Evolutionary conservation across 352 stramenopile species (phyloP), one percentile per base, ranked within the genome.

Genomic region (Globisporangium rhizosaccharum): DNA sequence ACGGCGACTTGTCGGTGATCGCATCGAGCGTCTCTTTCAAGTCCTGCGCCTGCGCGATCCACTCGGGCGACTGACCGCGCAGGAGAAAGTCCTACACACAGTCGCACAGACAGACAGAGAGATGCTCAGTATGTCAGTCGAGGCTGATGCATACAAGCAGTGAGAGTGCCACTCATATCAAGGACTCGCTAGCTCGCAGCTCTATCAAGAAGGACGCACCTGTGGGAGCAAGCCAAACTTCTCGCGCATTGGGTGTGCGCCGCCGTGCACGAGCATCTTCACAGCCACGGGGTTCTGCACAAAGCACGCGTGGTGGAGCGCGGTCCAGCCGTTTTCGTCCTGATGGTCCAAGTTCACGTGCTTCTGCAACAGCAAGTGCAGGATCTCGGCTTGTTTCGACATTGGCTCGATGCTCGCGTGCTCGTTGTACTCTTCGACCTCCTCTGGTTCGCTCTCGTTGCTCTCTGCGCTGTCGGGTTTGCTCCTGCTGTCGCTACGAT

Each of bases 311-410:
- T 93, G 72, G 46, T 94, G 85, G 26, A 94, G 65, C 42, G 83
- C 83, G 12, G 85, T 93, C 83, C 85, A 91, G 18, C 82, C 78
- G 53, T 92, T 90, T 54, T 94, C 85, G 46, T 94, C 85, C 41
- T 76, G 75, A 52, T 94, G 85, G 65, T 92, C 73, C 44, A 94
- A 61, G 51, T 94, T 90, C 20, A 87, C 83, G 41, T 82, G 68
- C 37, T 78, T 75, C 51, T 85, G 67, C 45, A 94, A 69, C 45
- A 94, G 67, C 51, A 92, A 44, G 46, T 88, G 74, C 56, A 94
- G 60, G 52, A 94, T 90, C 62, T 92, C 84, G 25, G 76, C 73
- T 53, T 88, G 76, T 37, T 84, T 87, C 23, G 79, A 69, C 25
- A 90, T 66, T 36, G 77, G 74, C 49, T 87, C 79, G 49, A 88